These are phyloP conservation scores for Penicillium alfredii DNA, from an alignment of 495 filamentous ascomycete genomes.

Conservation along the genomic window DNA sequence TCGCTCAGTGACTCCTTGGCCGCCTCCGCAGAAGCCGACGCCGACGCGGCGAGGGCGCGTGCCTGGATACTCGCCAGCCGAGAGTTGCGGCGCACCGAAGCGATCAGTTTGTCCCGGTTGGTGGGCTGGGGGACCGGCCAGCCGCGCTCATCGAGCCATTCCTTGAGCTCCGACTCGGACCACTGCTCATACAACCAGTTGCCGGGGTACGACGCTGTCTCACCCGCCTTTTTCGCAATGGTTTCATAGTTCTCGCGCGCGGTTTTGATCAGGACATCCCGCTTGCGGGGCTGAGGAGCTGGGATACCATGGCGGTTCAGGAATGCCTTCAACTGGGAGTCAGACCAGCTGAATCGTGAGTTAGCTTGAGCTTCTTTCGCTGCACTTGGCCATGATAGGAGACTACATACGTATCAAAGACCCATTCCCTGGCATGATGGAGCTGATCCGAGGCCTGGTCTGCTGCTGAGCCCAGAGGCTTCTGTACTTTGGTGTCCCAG, in stretches of 20 bases:
- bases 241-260: slow-evolving; percentile 76
- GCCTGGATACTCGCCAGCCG: slow-evolving; percentile 65
- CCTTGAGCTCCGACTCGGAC: slow-evolving; percentile 69
- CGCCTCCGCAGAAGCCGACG: slow-evolving; percentile 58
- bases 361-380: not conserved
- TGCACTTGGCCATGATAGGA: not conserved
- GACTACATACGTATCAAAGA: slow-evolving; percentile 78
- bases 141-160: slow-evolving; percentile 87
- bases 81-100: slow-evolving; percentile 85
- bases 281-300: slow-evolving; percentile 70
- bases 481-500: slow-evolving; percentile 70
- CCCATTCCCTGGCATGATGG: slow-evolving; percentile 75
- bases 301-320: slow-evolving; percentile 83
- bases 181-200: slow-evolving; percentile 91
- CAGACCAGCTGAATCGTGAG: slow-evolving; percentile 59
- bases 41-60: slow-evolving; percentile 53
- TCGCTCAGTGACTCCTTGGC: slow-evolving; percentile 71
- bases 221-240: slow-evolving; percentile 74
- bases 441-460: slow-evolving; percentile 67
- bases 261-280: slow-evolving; percentile 72
- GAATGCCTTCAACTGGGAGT: slow-evolving; percentile 87
- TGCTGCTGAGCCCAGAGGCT: slow-evolving; percentile 65
- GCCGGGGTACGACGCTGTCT: slow-evolving; percentile 81
- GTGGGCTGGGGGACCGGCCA: slow-evolving; percentile 82
- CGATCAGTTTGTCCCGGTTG: slow-evolving; percentile 81